phyloP scores from a whole-genome alignment of 257 asterid genomes.

The Mitragyna speciosa region DNA sequence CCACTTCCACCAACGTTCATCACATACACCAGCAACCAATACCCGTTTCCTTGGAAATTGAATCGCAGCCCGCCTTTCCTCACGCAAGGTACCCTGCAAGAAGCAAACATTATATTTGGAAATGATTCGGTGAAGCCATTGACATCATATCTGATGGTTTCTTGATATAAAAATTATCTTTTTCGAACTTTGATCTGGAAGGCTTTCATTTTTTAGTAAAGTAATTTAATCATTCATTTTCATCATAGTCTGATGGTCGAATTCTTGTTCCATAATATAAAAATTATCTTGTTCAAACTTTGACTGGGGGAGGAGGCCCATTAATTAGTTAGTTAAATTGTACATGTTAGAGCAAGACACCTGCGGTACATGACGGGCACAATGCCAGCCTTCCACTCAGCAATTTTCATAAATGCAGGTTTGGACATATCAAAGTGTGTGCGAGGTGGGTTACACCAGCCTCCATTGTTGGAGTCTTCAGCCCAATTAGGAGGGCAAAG shows the following conservation, averaged over 20 bases:
- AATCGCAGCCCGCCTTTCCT: conserved; percentile 55
- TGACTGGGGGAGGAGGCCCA: too few relatives aligned
- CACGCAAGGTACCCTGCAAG: conserved; percentile 51
- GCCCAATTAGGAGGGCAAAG: conserved; percentile 89
- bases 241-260: too few relatives aligned
- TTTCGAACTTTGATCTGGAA: too few relatives aligned
- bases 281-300: too few relatives aligned
- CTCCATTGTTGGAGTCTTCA: conserved; percentile 64
- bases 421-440: conserved; percentile 80
- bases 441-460: conserved; percentile 96
- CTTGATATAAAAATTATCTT: too few relatives aligned
- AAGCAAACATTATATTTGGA: not conserved
- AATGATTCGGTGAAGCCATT: not conserved
- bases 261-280: too few relatives aligned
- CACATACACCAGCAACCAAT: conserved; percentile 75
- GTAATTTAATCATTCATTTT: too few relatives aligned
- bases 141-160: not conserved
- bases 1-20: conserved; percentile 84
- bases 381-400: conserved; percentile 75
- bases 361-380: conserved; percentile 71
- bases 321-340: not conserved
- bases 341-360: conserved; percentile 30
- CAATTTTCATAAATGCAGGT: conserved; percentile 80
- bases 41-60: conserved; percentile 69
- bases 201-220: too few relatives aligned